A percentile compares a stretch with the other conserved stretches of the same genome.
Conservation (phyloP, 2,329 filamentous ascomycete species). For the Beauveria sp. region DNA sequence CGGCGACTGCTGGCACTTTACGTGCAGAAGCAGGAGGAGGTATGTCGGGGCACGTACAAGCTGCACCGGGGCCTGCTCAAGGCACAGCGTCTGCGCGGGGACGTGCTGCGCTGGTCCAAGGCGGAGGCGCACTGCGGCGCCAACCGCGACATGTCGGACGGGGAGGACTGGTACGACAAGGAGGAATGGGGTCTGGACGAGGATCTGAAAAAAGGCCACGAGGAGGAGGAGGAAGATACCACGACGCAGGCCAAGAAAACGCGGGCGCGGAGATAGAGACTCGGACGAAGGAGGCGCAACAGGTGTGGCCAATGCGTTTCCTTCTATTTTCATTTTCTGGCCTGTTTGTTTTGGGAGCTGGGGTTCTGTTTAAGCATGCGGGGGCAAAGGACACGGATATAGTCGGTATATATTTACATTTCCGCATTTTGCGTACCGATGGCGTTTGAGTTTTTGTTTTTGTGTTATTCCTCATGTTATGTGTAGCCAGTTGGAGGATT, state of each 20-base stretch:
- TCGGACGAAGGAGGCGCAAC: background rate
- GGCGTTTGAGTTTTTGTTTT: background rate
- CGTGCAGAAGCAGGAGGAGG: constrained; percentile 80
- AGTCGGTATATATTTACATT: background rate
- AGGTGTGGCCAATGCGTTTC: background rate
- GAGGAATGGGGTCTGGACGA: constrained; percentile 71
- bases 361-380: background rate
- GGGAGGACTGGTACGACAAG: constrained; percentile 83
- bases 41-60: constrained; percentile 61
- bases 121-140: constrained; percentile 64
- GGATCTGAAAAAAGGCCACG: constrained; percentile 72
- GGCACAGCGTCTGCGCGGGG: constrained; percentile 63
- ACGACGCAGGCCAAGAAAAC: constrained; percentile 54
- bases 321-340: background rate
- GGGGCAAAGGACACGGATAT: background rate
- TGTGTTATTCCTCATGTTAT: background rate
- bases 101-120: constrained; percentile 68
- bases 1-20: constrained; percentile 67
- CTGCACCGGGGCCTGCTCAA: constrained; percentile 64
- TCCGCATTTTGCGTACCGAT: background rate
- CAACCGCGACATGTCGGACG: constrained; percentile 72
- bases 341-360: background rate
- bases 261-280: constrained; percentile 38
- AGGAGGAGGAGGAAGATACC: constrained; percentile 70
- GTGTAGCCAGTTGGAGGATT: background rate